phyloP scores from a whole-genome alignment of 495 filamentous ascomycete genomes.

The Pseudoneurospora amorphoporcata region DNA sequence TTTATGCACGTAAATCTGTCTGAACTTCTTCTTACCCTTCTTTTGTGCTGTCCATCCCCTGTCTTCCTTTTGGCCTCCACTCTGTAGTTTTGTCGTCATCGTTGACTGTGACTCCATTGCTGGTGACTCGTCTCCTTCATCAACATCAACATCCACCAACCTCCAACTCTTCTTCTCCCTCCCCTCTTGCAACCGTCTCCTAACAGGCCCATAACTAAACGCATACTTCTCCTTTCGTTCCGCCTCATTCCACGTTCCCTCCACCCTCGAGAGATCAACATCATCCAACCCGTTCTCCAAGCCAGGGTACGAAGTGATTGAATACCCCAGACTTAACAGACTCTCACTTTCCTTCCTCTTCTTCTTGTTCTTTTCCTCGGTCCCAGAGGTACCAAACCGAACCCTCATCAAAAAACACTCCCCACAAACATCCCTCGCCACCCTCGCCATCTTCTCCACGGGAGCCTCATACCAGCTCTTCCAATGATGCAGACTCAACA shows the following conservation, averaged over 20 bases:
- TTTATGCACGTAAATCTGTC: conserved; percentile 21
- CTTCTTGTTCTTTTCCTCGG: conserved; percentile 19
- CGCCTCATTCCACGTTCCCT: conserved; percentile 52
- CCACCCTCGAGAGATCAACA: conserved; percentile 44
- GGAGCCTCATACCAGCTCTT: conserved; percentile 42
- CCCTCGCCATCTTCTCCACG: conserved; percentile 48
- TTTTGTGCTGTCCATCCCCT: background rate
- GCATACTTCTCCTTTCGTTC: conserved; percentile 32
- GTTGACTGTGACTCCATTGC: background rate
- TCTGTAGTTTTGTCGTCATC: background rate
- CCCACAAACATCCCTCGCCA: conserved; percentile 40
- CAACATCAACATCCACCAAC: conserved; percentile 10
- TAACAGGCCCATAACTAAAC: conserved; percentile 42
- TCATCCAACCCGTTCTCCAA: conserved; percentile 34
- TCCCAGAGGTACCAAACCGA: conserved; percentile 47
- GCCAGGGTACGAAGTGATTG: conserved; percentile 41
- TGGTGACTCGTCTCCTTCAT: background rate
- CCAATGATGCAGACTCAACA: conserved; percentile 55
- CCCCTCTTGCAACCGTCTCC: conserved; percentile 11
- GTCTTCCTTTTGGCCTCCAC: background rate
- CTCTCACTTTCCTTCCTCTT: conserved; percentile 9
- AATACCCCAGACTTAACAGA: conserved; percentile 54
- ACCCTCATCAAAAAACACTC: conserved; percentile 55
- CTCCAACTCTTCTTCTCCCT: conserved; percentile 29
- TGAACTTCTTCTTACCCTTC: conserved; percentile 2